These are phyloP conservation scores for Penicillium aurantiogriseum DNA, from an alignment of 2,329 filamentous ascomycete species.

Conservation along the genomic window DNA sequence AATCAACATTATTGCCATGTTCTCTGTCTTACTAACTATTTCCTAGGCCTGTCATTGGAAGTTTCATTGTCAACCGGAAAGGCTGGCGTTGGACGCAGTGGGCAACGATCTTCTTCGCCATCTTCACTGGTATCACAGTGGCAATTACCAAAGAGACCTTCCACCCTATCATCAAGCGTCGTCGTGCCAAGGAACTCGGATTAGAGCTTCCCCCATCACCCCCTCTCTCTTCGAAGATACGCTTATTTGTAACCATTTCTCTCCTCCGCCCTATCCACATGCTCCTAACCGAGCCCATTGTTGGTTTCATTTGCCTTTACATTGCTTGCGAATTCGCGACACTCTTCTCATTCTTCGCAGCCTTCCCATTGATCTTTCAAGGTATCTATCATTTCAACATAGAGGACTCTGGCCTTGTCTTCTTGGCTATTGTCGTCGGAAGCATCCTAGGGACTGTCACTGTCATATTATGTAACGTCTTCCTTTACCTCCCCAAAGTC, in stretches of 20 bases:
- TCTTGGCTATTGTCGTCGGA: slow-evolving; percentile 75
- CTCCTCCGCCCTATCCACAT: slow-evolving; percentile 59
- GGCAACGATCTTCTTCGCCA: slow-evolving; percentile 16
- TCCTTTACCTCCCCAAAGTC: slow-evolving; percentile 14
- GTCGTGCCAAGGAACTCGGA: slow-evolving; percentile 12
- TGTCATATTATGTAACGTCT: slow-evolving; percentile 15
- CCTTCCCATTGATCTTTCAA: slow-evolving; percentile 78
- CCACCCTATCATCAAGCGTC: slow-evolving; percentile 17
- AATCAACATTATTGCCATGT: no score
- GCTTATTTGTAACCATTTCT: slow-evolving; percentile 29
- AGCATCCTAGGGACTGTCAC: slow-evolving; percentile 54
- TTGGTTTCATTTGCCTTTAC: slow-evolving; percentile 66
- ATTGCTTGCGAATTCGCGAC: slow-evolving; percentile 75
- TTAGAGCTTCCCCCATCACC: neutral
- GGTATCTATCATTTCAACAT: slow-evolving; percentile 52
- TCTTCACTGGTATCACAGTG: slow-evolving; percentile 13
- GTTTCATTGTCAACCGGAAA: slow-evolving; percentile 21
- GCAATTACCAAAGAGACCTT: slow-evolving; percentile 17
- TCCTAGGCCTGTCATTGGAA: slow-evolving; percentile 26
- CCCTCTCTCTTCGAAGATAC: slow-evolving; percentile 10
- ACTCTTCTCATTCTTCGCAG: slow-evolving; percentile 81
- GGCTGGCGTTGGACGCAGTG: slow-evolving; percentile 25
- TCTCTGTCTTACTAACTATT: neutral
- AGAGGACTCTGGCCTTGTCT: slow-evolving; percentile 70
- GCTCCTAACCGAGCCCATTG: slow-evolving; percentile 67